Evolutionary conservation across 2,329 filamentous ascomycete species (phyloP), one percentile per base, ranked within the genome.

Genomic region (Cordyceps fumosorosea): DNA sequence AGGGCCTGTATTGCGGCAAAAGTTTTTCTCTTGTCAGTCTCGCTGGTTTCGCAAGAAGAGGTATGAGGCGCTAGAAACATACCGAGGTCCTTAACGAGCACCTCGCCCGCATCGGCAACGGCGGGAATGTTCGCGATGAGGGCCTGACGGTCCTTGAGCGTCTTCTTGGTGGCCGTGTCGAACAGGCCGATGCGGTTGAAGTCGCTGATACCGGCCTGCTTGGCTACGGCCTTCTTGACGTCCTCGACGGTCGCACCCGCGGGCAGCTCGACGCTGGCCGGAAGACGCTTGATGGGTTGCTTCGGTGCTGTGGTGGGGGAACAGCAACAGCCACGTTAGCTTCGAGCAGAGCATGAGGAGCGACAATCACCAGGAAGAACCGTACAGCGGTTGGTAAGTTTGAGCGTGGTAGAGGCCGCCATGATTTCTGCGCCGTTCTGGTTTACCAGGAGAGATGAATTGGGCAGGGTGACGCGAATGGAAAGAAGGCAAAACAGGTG

Each of bases 51-150:
- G n/a, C 16, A 6, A 14, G 3, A 18, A 22, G 0, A 3, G 50
- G 11, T 7, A n/a, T n/a, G 40, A n/a, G 18, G 18, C 50, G 3
- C n/a, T 11, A 8, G 18, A 40, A 14, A n/a, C 56, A 22, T 83
- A 93, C 92, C 95, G 34, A 99, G 82, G 73, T 99, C 93, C 79
- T 99, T 98, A 66, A 98, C 90, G 68, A 95, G 86, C 55, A 99
- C 75, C 74, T 86, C 82, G 63, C 79, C 78, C 14, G 76, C 72
- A 40, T 77, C 74, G 56, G 78, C 69, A 10, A 87, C 78, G 60
- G 77, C 77, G 34, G 77, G 69, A 68, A 82, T 79, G 62, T 82
- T 75, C 37, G 71, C 71, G 42, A 88, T 66, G 52, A 80, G 73
- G 22, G 84, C 83, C 68, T 79, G 81, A 66, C 84, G 81, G 74